A percentile compares a stretch with the other conserved stretches of the same genome.
Conservation (phyloP, 768 basidiomycete species). For the Bullera alba region DNA sequence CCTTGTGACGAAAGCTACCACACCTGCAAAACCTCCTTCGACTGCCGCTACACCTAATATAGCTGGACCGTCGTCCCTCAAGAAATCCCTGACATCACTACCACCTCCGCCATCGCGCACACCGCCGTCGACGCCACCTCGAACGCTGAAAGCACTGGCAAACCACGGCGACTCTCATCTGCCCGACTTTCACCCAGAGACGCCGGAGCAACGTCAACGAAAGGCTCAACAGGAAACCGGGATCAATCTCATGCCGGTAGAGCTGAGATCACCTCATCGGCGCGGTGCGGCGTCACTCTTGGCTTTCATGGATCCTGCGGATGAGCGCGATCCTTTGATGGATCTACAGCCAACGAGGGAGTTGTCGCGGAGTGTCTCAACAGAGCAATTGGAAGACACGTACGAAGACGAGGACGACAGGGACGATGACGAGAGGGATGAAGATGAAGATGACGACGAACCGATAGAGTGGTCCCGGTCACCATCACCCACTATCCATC, state of each 20-base stretch:
- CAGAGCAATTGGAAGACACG: constrained; percentile 1
- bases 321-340: constrained; percentile 36
- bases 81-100: background rate
- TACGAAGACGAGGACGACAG: constrained; percentile 9
- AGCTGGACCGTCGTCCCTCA: no score
- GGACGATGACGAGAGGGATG: constrained; percentile 14
- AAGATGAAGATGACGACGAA: constrained; percentile 31
- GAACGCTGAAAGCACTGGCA: background rate
- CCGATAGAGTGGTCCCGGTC: constrained; percentile 48
- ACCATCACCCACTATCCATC: constrained; percentile 45
- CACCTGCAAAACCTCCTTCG: background rate
- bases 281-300: background rate
- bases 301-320: constrained; percentile 47
- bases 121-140: background rate
- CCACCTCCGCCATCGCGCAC: background rate
- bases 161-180: background rate
- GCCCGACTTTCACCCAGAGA: background rate
- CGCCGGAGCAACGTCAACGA: background rate
- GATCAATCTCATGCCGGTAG: background rate
- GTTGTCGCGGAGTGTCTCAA: constrained; percentile 13
- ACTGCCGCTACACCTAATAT: background rate
- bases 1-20: background rate
- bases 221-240: background rate
- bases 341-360: constrained; percentile 26
- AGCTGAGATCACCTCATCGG: background rate